Base-by-base conservation (phyloP, 495 filamentous ascomycete genomes). In the Clavariopsis aquatica region DNA sequence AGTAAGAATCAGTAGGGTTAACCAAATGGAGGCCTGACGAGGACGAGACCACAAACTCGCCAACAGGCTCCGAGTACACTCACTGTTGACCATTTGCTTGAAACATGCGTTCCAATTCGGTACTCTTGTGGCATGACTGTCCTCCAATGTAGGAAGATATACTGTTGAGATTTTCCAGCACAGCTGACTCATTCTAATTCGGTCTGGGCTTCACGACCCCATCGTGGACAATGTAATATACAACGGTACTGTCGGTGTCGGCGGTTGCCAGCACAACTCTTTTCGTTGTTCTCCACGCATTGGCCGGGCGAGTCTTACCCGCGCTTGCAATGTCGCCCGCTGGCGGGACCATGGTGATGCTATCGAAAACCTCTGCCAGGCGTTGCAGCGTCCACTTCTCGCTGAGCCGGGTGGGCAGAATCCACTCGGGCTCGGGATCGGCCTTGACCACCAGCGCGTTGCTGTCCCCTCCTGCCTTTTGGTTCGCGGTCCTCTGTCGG, bases 121-220 rank as follows among this genome's bases (percentile, higher is more conserved):
- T 6, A n/a, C n/a, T 6, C 38, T 43, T 43, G 12, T 34, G 31
- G 5, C 38, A 6, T 43, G 38, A n/a, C 4, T 17, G 38, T 17
- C 13, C 15, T 7, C 38, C 38, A 8, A 6, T 6, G 9, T n/a
- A 17, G 38, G 38, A 17, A 10, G 38, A 43, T 17, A n/a, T 43
- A 17, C 12, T 10, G 6, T 43, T 43, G 6, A 43, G 38, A 9
- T n/a, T 3, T 43, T 43, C 3, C 15, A 43, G 38, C 38, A 43
- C 15, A 10, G 12, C 3, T 43, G 38, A 43, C 2, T 43, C 26
- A 2, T 20, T 5, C 29, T 80, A 98, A 75, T 98, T 98, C 73
- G 97, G 94, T 61, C 95, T 80, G 2, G 95, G 94, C 77, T 98
- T 98, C 26, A 98, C 93, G 51, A 96, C 85, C 1, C 95, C 95